These are phyloP conservation scores for Hsuehochloa calcarea DNA, from an alignment of 176 grass and related monocot genomes.

Conservation along the genomic window DNA sequence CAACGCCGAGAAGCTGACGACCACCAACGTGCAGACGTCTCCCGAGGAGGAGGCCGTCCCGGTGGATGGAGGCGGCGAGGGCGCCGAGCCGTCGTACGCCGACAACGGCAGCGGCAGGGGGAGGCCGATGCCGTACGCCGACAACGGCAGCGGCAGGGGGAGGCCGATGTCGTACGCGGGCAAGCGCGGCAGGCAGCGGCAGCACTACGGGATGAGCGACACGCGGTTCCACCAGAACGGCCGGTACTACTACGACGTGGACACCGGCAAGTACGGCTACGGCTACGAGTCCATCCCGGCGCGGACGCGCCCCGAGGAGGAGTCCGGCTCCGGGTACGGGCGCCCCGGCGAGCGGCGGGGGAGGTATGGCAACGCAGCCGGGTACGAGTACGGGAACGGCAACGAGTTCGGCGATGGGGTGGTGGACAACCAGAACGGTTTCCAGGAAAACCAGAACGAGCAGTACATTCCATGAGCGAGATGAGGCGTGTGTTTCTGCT, in stretches of 20 bases:
- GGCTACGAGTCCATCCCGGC: slow-evolving; percentile 47
- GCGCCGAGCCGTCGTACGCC: neutral
- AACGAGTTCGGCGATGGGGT: neutral
- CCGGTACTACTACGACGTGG: slow-evolving; percentile 53
- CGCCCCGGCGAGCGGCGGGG: neutral
- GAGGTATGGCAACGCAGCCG: neutral
- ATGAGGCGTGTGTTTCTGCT: neutral
- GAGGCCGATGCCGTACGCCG: slow-evolving; percentile 2
- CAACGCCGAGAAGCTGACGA: slow-evolving; percentile 46
- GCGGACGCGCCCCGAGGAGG: slow-evolving; percentile 16
- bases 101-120: slow-evolving; percentile 29
- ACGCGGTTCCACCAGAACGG: slow-evolving; percentile 57
- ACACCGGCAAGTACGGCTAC: slow-evolving; percentile 48
- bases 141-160: neutral
- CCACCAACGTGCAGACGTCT: slow-evolving; percentile 14
- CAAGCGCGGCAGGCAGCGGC: neutral
- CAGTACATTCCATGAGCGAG: slow-evolving; percentile 36
- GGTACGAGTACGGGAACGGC: neutral
- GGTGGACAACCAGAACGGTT: neutral
- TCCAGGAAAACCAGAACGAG: slow-evolving; percentile 15
- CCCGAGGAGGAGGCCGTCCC: neutral
- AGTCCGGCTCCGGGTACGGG: slow-evolving; percentile 32
- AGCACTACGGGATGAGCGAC: slow-evolving; percentile 56
- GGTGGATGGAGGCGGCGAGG: neutral
- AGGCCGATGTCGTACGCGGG: slow-evolving; percentile 3